Percentiles rank a stretch among this genome's conserved stretches.
These are phyloP conservation scores for Ogataea sp. DNA, from an alignment of 805 yeast genomes.

Conservation along the genomic window DNA sequence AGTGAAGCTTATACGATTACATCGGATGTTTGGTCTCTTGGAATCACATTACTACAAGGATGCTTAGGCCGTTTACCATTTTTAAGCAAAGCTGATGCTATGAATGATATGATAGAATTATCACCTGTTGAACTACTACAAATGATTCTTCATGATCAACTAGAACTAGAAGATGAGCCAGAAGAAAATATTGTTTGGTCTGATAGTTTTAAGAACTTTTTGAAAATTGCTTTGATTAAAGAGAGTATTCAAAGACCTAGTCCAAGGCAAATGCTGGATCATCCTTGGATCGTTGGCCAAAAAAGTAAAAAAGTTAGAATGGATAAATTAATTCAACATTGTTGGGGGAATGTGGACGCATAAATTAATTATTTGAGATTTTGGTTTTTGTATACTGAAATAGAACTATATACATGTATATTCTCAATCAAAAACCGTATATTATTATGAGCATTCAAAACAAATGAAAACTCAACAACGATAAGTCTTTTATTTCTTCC, in stretches of 20 bases:
- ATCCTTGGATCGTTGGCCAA: constrained; percentile 89
- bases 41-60: constrained; percentile 85
- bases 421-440: background rate
- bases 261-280: constrained; percentile 87
- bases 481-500: too few relatives aligned
- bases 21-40: constrained; percentile 95
- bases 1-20: constrained; percentile 95
- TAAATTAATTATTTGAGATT: background rate
- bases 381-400: background rate
- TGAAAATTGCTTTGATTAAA: constrained; percentile 73
- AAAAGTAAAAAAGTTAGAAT: constrained; percentile 65
- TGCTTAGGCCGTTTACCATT: constrained; percentile 91
- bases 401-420: background rate
- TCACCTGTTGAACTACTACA: constrained; percentile 82
- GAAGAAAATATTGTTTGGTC: constrained; percentile 75
- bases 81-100: constrained; percentile 22
- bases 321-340: constrained; percentile 73
- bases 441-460: background rate
- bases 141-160: constrained; percentile 75
- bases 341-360: constrained; percentile 40
- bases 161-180: constrained; percentile 71
- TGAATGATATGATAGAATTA: constrained; percentile 36
- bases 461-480: background rate
- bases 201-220: constrained; percentile 71
- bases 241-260: constrained; percentile 77